These are phyloP conservation scores for Breynia disticha DNA, from an alignment of 441 rosid species.

Conservation along the genomic window DNA sequence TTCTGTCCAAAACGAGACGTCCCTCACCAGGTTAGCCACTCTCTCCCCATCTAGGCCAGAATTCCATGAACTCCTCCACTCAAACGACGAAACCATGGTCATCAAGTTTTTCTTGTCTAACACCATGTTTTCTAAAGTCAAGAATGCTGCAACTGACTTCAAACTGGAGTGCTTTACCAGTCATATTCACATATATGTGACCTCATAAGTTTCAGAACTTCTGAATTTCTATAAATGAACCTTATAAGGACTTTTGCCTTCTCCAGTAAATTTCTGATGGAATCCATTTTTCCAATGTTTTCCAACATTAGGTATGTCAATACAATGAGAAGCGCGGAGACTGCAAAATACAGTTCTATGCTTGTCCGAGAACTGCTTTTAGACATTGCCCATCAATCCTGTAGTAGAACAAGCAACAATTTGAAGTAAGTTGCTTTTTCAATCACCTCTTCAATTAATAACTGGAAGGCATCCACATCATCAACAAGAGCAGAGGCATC, in stretches of 20 bases:
- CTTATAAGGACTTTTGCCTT: conserved; percentile 26
- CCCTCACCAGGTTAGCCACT: conserved; percentile 24
- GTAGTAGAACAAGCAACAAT: conserved; percentile 30
- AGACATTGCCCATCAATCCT: conserved; percentile 37
- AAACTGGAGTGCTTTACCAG: conserved; percentile 26
- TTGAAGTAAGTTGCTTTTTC: conserved; percentile 42
- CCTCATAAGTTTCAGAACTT: conserved; percentile 22
- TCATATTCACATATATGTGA: conserved; percentile 17
- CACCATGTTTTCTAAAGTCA: conserved; percentile 36
- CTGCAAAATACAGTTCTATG: conserved; percentile 33
- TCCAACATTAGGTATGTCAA: conserved; percentile 43
- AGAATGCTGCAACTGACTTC: conserved; percentile 26
- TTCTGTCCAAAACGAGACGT: conserved; percentile 36
- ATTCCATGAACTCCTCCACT: conserved; percentile 30
- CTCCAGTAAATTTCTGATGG: conserved; percentile 19
- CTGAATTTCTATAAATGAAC: conserved; percentile 28
- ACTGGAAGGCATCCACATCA: conserved; percentile 22
- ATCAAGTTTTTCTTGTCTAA: conserved; percentile 27
- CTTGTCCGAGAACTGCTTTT: conserved; percentile 19
- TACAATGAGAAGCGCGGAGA: conserved; percentile 39
- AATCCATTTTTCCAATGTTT: conserved; percentile 21
- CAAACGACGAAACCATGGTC: conserved; percentile 26
- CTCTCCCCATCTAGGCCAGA: conserved; percentile 19
- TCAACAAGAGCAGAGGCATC: conserved; percentile 27
- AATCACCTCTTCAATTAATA: conserved; percentile 29